Conservation (phyloP, 2,329 filamentous ascomycete species). For the Lecanicillium sp. region DNA sequence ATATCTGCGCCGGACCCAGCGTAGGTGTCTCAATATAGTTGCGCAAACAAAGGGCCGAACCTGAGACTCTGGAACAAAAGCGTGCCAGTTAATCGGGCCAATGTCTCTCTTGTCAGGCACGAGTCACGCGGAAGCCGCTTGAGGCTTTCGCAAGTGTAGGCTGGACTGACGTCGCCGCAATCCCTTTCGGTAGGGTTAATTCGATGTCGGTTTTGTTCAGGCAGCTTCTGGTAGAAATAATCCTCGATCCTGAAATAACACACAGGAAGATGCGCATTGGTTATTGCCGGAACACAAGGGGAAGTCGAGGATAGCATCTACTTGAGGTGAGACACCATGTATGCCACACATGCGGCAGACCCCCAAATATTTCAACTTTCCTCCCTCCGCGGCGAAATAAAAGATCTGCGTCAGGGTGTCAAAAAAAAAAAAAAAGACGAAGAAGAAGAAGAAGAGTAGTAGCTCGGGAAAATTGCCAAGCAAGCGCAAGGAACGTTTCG, state of each 20-base stretch:
- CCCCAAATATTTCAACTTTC: background rate
- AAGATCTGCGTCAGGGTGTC: background rate
- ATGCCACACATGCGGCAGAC: background rate
- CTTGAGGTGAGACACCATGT: constrained; percentile 1
- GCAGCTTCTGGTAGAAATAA: too few species aligned
- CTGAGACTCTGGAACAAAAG: constrained; percentile 5
- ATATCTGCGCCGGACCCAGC: background rate
- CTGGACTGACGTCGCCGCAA: too few species aligned
- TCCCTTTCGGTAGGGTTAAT: background rate
- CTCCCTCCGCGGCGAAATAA: background rate
- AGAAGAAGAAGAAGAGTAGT: background rate
- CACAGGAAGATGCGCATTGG: too few species aligned
- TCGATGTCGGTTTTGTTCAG: too few species aligned
- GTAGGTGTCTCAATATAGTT: constrained; percentile 3
- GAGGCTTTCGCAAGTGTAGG: background rate
- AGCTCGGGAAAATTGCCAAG: too few species aligned
- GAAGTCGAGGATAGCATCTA: background rate
- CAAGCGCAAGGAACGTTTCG: too few species aligned
- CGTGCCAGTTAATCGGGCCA: constrained; percentile 10
- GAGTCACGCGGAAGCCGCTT: background rate
- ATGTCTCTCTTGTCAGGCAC: constrained; percentile 9
- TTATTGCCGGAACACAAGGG: too few species aligned
- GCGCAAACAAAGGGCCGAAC: constrained; percentile 11
- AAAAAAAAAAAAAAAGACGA: background rate
- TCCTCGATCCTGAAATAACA: too few species aligned